Conservation (phyloP, 2,329 filamentous ascomycete genomes). For the Fonsecaea monophora region DNA sequence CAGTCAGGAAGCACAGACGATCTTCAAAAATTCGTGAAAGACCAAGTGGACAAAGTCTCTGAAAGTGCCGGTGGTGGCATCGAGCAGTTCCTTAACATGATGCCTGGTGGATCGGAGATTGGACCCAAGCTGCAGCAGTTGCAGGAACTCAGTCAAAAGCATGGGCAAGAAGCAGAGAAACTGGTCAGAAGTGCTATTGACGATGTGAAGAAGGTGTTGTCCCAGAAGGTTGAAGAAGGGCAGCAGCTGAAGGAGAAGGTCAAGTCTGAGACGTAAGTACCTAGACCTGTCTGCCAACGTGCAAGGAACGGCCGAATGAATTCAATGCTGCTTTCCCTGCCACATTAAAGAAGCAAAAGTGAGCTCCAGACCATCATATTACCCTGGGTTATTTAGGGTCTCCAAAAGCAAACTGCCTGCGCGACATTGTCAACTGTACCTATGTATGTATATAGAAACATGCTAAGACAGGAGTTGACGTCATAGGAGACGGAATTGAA, state of each 20-base stretch:
- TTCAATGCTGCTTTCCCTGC: background rate
- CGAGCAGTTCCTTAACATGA: constrained; percentile 69
- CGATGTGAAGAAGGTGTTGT: constrained; percentile 55
- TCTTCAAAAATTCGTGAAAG: constrained; percentile 67
- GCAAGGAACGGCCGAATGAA: background rate
- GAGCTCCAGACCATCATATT: background rate
- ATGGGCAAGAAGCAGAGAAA: constrained; percentile 72
- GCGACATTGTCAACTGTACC: background rate
- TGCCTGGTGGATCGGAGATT: constrained; percentile 70
- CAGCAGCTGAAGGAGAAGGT: constrained; percentile 65
- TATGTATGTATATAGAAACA: background rate
- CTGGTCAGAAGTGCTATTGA: constrained; percentile 71
- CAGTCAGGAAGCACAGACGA: constrained; percentile 66
- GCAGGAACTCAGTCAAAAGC: constrained; percentile 69
- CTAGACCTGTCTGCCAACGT: background rate
- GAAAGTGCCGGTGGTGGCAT: constrained; percentile 55
- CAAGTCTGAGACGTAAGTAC: constrained; percentile 14
- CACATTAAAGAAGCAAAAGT: background rate
- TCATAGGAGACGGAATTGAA: constrained; percentile 16
- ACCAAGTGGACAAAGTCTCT: constrained; percentile 61
- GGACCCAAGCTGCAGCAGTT: constrained; percentile 70
- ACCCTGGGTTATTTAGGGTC: background rate
- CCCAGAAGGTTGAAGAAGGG: constrained; percentile 54
- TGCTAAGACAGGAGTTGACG: constrained; percentile 3
- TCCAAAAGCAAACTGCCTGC: background rate